Base-by-base conservation (phyloP, 208 protist species). In the Trypanosoma lewisi region DNA sequence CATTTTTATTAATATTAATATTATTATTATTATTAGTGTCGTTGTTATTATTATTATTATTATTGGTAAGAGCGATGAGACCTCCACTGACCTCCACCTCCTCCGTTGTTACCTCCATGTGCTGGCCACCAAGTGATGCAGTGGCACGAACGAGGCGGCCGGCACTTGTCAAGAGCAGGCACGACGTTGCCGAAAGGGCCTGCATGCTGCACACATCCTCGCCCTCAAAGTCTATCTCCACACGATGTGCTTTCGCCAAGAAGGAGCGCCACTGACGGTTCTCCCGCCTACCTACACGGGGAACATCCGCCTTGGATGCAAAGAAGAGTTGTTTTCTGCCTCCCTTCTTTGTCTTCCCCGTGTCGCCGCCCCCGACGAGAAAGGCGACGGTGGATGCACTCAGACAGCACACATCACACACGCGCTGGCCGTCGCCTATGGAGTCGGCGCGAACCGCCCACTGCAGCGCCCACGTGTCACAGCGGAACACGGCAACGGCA, bases 381-480 rank as follows among this genome's bases (percentile, higher is more conserved):
- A 72, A 65, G 9, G 33, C 67, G 7, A 72, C 42, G 2, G 41
- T 48, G 17, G 58, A 30, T 0, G 67, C 45, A 48, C 58, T 72
- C 11, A 72, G 51, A 60, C 58, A 72, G 23, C 49, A 59, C 11
- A 72, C 49, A 17, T 53, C 34, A 55, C 19, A 30, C 27, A 72
- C 41, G 14, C 31, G 28, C 30, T 19, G 31, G 19, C 51, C 54
- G 27, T 16, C 14, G 1, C 19, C 21, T 6, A 45, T 3, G 16
- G 57, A 25, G 12, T 63, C 50, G 1, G 59, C 37, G 27, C 67
- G 67, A 0, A 91, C 73, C 11, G 55, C 80, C 87, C 87, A 94
- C 48, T 90, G 77, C 42, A 89, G 71, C 14, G 80, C 70, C 83
- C 87, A 91, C 7, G 87, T 94, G 59, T 94, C 87, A 47, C 84